Conservation (phyloP, 2,329 filamentous ascomycete genomes). For the Penicillium corylophilum region DNA sequence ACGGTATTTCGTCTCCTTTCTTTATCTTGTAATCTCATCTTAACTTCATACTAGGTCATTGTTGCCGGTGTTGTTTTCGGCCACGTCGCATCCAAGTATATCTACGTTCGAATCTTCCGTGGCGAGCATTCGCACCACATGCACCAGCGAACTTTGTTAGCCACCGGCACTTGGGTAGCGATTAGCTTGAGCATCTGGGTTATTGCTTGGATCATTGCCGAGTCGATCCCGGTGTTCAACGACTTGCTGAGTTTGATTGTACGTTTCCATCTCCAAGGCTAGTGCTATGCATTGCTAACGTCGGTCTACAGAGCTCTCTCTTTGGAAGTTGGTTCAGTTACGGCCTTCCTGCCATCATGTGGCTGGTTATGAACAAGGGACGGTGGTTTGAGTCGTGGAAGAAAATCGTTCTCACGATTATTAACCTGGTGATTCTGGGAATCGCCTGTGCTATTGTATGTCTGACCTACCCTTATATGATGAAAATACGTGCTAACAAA, state of each 20-base stretch:
- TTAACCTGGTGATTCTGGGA: constrained; percentile 45
- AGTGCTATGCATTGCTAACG: constrained; percentile 4
- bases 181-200: constrained; percentile 58
- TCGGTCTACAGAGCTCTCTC: constrained; percentile 43
- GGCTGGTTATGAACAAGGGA: constrained; percentile 50
- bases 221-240: constrained; percentile 67
- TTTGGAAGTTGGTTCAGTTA: constrained; percentile 66
- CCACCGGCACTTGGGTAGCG: constrained; percentile 57
- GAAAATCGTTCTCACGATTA: constrained; percentile 45
- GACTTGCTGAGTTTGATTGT: constrained; percentile 61
- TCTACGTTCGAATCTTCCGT: constrained; percentile 61
- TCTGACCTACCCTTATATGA: neutral
- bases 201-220: constrained; percentile 64
- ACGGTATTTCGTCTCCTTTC: constrained; percentile 40
- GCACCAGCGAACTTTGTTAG: constrained; percentile 48
- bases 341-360: constrained; percentile 41
- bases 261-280: constrained; percentile 2
- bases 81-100: constrained; percentile 63
- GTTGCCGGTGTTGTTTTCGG: constrained; percentile 67
- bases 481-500: constrained; percentile 1
- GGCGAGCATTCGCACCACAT: constrained; percentile 54
- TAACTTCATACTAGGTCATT: constrained; percentile 38
- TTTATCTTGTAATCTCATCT: neutral
- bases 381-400: constrained; percentile 37
- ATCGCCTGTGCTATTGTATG: constrained; percentile 32